A percentile compares a stretch with the other conserved stretches of the same genome.
These are phyloP conservation scores for Ustilago nuda DNA, from an alignment of 1,284 basidiomycete genomes.

Conservation along the genomic window DNA sequence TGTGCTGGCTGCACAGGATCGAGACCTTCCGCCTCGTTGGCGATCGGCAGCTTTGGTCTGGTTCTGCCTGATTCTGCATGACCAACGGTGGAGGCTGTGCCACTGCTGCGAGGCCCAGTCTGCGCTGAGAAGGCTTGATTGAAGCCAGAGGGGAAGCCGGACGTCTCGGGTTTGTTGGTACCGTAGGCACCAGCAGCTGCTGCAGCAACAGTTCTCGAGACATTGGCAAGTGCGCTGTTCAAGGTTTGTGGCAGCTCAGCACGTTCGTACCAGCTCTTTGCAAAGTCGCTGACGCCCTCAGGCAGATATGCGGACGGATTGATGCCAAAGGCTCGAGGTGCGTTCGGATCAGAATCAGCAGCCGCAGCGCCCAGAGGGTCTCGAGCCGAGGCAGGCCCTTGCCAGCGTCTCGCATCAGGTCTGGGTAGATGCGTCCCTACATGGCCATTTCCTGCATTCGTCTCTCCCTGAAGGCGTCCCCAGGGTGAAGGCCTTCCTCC, in stretches of 20 bases:
- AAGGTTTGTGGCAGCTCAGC: conserved; percentile 50
- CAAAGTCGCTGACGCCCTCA: conserved; percentile 56
- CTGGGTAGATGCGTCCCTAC: neutral
- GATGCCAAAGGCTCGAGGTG: conserved; percentile 35
- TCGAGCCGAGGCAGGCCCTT: neutral
- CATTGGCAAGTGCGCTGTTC: conserved; percentile 51
- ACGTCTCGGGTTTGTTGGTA: conserved; percentile 12
- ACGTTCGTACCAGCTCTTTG: conserved; percentile 58
- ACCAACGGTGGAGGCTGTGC: conserved; percentile 21
- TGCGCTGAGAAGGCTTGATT: conserved; percentile 36
- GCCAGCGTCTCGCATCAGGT: conserved; percentile 16
- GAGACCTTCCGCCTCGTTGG: neutral
- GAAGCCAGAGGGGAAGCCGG: conserved; percentile 48
- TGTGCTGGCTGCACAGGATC: neutral
- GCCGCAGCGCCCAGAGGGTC: conserved; percentile 29
- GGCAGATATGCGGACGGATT: conserved; percentile 50
- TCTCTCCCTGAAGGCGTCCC: conserved; percentile 18
- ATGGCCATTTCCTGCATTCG: neutral
- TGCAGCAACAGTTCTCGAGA: conserved; percentile 52
- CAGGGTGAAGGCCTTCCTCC: conserved; percentile 26
- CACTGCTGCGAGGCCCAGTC: conserved; percentile 14
- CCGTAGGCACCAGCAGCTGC: conserved; percentile 38
- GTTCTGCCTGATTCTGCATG: conserved; percentile 21
- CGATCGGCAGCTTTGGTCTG: conserved; percentile 5
- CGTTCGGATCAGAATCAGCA: conserved; percentile 4